These are phyloP conservation scores for Exophiala alcalophila DNA, from an alignment of 2,329 filamentous ascomycete genomes.

Conservation along the genomic window DNA sequence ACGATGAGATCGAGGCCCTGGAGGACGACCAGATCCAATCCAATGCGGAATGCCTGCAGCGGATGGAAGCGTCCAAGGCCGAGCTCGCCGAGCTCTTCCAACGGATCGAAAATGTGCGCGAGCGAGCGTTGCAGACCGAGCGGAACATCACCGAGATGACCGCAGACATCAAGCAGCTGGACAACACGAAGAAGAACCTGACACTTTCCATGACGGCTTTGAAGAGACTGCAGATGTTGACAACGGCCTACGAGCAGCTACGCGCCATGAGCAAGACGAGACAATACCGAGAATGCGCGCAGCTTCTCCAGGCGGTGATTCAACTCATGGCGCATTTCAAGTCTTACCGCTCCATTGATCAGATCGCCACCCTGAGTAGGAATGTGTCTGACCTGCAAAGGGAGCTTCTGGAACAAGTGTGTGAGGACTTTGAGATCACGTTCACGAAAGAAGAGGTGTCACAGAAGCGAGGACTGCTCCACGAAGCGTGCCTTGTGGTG, in stretches of 20 bases:
- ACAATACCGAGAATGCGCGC: conserved; percentile 93
- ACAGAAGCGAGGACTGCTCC: conserved; percentile 65
- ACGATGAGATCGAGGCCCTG: conserved; percentile 70
- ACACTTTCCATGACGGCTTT: conserved; percentile 96
- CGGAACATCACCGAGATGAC: conserved; percentile 98
- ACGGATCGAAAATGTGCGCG: conserved; percentile 90
- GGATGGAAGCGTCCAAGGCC: conserved; percentile 85
- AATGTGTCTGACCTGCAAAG: conserved; percentile 92
- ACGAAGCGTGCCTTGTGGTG: conserved; percentile 89
- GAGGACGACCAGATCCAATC: conserved; percentile 75
- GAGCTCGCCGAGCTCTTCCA: conserved; percentile 87
- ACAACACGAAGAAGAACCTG: conserved; percentile 93
- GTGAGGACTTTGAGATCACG: conserved; percentile 94
- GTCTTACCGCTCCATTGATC: conserved; percentile 94
- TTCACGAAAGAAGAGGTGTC: conserved; percentile 85
- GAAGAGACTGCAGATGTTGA: conserved; percentile 96
- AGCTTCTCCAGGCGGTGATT: conserved; percentile 87
- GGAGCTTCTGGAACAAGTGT: conserved; percentile 93
- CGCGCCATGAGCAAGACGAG: conserved; percentile 75
- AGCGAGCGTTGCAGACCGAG: conserved; percentile 86
- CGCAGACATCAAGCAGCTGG: conserved; percentile 94
- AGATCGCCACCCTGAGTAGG: conserved; percentile 88
- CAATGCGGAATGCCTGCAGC: conserved; percentile 80
- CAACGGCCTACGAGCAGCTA: conserved; percentile 97
- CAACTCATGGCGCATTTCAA: conserved; percentile 99